These are phyloP conservation scores for Stenogyne calaminthoides DNA, from an alignment of 305 asterid species.

Conservation along the genomic window DNA sequence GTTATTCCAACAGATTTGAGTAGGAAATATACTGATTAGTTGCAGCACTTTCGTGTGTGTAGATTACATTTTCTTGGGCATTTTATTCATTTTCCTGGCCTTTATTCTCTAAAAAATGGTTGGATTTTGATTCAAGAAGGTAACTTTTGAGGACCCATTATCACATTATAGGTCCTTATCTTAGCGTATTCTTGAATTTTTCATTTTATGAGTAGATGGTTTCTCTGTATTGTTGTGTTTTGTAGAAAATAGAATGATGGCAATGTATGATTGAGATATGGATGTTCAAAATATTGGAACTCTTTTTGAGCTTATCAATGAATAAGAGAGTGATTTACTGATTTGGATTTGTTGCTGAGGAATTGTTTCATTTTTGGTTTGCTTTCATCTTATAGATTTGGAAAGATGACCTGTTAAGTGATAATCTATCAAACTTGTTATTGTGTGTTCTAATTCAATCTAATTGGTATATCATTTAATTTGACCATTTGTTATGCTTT, in stretches of 20 bases:
- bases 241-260: background rate
- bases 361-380: too few species aligned
- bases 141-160: conserved; percentile 17
- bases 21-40: too few species aligned
- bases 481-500: background rate
- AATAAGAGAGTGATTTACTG: too few species aligned
- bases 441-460: background rate
- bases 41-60: conserved; percentile 56
- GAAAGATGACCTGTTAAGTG: conserved; percentile 17
- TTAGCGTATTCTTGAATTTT: background rate
- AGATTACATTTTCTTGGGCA: conserved; percentile 65
- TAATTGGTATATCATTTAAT: background rate
- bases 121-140: conserved; percentile 44
- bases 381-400: too few species aligned
- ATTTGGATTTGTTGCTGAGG: too few species aligned
- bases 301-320: too few species aligned
- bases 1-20: too few species aligned
- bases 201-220: background rate
- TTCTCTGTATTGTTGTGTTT: background rate
- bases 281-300: background rate
- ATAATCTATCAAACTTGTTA: background rate
- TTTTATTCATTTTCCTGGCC: conserved; percentile 52
- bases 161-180: background rate
- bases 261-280: background rate
- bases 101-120: conserved; percentile 45